Percentiles rank a stretch among this genome's conserved stretches.
phyloP scores from a whole-genome alignment of 2,329 filamentous ascomycete species.

The Stemphylium beticola region DNA sequence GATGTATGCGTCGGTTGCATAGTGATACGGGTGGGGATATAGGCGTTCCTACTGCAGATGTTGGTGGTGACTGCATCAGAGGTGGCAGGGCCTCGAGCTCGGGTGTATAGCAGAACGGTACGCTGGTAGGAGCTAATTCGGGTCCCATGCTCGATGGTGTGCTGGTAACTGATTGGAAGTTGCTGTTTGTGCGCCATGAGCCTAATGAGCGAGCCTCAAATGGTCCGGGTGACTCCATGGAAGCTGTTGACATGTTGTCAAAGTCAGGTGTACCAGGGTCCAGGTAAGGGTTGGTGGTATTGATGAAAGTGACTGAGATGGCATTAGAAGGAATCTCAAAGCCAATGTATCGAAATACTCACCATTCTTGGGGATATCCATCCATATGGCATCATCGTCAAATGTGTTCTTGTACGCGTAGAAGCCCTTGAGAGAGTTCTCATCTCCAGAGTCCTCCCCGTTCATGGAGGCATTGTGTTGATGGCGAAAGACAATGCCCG shows the following conservation, averaged over 20 bases:
- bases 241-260: constrained; percentile 40
- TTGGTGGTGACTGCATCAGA: constrained; percentile 40
- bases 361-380: constrained; percentile 66
- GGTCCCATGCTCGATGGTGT: constrained; percentile 56
- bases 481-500: constrained; percentile 70
- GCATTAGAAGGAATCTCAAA: constrained; percentile 13
- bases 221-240: constrained; percentile 41
- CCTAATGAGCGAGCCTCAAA: constrained; percentile 35
- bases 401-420: constrained; percentile 73
- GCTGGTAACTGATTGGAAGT: constrained; percentile 35
- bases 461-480: constrained; percentile 75
- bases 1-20: constrained; percentile 60
- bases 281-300: constrained; percentile 67
- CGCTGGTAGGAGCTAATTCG: constrained; percentile 58
- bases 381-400: constrained; percentile 65
- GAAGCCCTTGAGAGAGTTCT: constrained; percentile 63
- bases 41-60: constrained; percentile 38
- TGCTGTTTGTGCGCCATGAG: constrained; percentile 38
- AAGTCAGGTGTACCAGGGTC: constrained; percentile 51
- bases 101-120: constrained; percentile 36
- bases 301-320: constrained; percentile 63
- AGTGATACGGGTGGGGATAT: constrained; percentile 54
- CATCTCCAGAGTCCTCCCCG: constrained; percentile 52
- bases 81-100: constrained; percentile 38
- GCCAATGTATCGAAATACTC: constrained; percentile 21